Evolutionary conservation across 2,329 filamentous ascomycete genomes (phyloP).

Genomic region (Ascochyta koolunga): DNA sequence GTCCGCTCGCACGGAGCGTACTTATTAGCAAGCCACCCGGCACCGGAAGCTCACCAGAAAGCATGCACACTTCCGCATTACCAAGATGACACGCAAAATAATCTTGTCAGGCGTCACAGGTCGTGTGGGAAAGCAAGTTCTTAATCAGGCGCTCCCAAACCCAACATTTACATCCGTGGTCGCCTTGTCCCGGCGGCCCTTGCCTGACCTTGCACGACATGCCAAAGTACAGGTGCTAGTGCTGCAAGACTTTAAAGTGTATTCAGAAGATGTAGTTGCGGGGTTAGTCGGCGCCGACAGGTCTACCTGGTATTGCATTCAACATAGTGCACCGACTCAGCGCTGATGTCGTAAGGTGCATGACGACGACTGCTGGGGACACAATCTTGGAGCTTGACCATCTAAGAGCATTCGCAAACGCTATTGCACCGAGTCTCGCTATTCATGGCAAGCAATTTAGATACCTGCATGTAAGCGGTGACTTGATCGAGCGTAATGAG

Average conservation of each 20-base stretch:
- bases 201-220: slow-evolving; percentile 17
- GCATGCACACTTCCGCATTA: not conserved
- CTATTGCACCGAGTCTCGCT: slow-evolving; percentile 14
- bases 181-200: slow-evolving; percentile 17
- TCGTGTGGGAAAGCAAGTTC: slow-evolving; percentile 19
- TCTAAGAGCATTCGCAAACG: slow-evolving; percentile 22
- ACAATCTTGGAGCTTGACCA: slow-evolving; percentile 19
- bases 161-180: slow-evolving; percentile 21
- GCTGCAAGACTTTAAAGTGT: slow-evolving; percentile 20
- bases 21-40: slow-evolving; percentile 12
- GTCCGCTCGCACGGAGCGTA: slow-evolving; percentile 22
- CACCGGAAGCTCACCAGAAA: slow-evolving; percentile 1
- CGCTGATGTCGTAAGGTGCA: slow-evolving; percentile 22
- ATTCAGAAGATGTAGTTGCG: slow-evolving; percentile 18
- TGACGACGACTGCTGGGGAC: slow-evolving; percentile 24
- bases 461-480: slow-evolving; percentile 22
- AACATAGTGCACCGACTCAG: not conserved
- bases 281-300: slow-evolving; percentile 21
- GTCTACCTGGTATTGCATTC: slow-evolving; percentile 21
- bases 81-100: slow-evolving; percentile 23
- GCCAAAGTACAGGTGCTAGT: slow-evolving; percentile 21
- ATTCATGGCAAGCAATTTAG: slow-evolving; percentile 17
- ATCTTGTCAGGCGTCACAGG: slow-evolving; percentile 20
- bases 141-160: slow-evolving; percentile 17
- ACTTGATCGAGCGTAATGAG: slow-evolving; percentile 20